Evolutionary conservation across 345 rosid genomes (phyloP), one percentile per base, ranked within the genome.

Genomic region (Crucihimalaya himalaica): DNA sequence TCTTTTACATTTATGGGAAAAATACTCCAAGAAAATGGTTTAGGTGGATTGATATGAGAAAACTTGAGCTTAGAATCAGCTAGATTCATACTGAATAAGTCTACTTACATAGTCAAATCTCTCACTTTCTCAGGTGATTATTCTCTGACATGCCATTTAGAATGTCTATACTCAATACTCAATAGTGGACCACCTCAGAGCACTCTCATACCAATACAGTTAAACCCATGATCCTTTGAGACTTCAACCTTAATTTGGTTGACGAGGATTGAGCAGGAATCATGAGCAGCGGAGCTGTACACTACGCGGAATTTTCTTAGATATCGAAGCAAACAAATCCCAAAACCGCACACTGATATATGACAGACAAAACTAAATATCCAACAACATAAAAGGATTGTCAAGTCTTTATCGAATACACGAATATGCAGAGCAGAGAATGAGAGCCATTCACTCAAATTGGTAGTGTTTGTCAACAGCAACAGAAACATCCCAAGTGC

Each of bases 401-500:
- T 48, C 10, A 35, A 12, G 5, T 34, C 5, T 16, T 16, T 50
- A 59, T 16, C 19, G 4, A 59, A 34, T 27, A 19, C 56, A 57
- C 28, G 4, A 11, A 25, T 13, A 34, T 8, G 39, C 9, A 47
- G 40, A 52, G 32, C 19, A 53, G 29, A 63, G 35, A 28, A 4
- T 48, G n/a, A 39, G 53, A 67, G n/a, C 3, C 45, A 16, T 34
- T 78, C 58, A 89, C 48, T 87, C 93, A 9, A 90, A 93, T 16
- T 86, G 86, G 50, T 89, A 93, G 78, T 93, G 97, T 72, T 93
- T 93, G 75, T 93, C 96, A 43, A 93, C 96, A 29, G 86, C 92
- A 13, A 76, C 89, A 0, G 91, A 84, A 47, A 93, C 97, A 76
- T 91, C 97, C 98, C 98, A 91, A 81, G 90, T 91, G 86, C 97